Conservation (phyloP, 495 filamentous ascomycete genomes). For the Apodospora peruviana region DNA sequence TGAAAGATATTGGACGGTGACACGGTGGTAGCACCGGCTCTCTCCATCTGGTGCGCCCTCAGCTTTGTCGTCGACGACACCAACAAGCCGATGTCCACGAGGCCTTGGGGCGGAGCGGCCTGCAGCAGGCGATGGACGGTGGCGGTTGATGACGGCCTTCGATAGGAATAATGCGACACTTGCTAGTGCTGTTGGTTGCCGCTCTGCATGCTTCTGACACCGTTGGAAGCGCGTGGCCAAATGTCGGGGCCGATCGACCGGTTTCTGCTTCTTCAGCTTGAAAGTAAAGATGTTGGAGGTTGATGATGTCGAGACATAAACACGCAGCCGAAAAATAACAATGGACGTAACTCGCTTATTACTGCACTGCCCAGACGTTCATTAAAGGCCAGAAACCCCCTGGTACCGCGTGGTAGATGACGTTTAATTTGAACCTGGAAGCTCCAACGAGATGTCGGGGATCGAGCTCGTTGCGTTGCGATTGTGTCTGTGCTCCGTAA, state of each 20-base stretch:
- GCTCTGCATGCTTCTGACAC: constrained; percentile 11
- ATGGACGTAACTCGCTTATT: not conserved
- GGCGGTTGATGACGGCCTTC: not conserved
- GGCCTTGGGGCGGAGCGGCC: no score
- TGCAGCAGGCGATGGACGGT: not conserved
- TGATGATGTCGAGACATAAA: not conserved
- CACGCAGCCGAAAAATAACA: not conserved
- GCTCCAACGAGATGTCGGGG: no score
- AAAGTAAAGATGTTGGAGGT: not conserved
- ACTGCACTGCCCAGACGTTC: not conserved
- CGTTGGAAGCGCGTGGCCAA: constrained; percentile 10
- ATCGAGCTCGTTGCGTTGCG: no score
- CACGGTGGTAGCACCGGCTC: constrained; percentile 23
- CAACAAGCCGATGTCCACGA: not conserved
- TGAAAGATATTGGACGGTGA: constrained; percentile 40
- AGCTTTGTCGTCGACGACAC: not conserved
- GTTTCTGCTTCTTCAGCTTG: not conserved
- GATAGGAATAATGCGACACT: constrained; percentile 4
- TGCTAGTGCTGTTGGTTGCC: constrained; percentile 16
- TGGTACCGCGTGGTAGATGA: constrained; percentile 2
- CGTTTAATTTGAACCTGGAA: constrained; percentile 8
- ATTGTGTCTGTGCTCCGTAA: not conserved
- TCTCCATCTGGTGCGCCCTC: constrained; percentile 23
- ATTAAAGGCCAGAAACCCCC: constrained; percentile 2
- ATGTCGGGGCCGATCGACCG: not conserved